Percentiles rank a stretch among this genome's conserved stretches.
These are phyloP conservation scores for Globisporangium uncinulatum DNA, from an alignment of 352 stramenopile species.

Conservation along the genomic window DNA sequence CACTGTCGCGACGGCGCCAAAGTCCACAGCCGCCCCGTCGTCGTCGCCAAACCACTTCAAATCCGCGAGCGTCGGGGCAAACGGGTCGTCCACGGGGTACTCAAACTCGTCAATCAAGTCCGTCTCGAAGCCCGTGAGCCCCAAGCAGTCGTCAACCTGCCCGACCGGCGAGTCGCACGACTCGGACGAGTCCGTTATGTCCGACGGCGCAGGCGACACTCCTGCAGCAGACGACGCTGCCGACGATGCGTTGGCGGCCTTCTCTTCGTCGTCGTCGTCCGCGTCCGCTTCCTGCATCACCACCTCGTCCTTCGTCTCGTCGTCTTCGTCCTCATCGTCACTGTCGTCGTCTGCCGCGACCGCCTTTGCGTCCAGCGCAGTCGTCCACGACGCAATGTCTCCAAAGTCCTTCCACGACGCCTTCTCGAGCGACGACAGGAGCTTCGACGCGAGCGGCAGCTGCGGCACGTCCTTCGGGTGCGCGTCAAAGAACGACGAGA, in stretches of 20 bases:
- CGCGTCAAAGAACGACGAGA: constrained; percentile 77
- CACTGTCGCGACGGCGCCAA: constrained; percentile 14
- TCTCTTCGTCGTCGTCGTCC: constrained; percentile 13
- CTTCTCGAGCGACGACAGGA: constrained; percentile 83
- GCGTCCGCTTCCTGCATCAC: constrained; percentile 4
- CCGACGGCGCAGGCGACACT: constrained; percentile 37
- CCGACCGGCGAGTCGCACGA: constrained; percentile 46
- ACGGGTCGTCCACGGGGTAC: constrained; percentile 75
- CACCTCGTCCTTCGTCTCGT: not conserved
- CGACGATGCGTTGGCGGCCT: constrained; percentile 2
- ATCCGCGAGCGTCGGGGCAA: constrained; percentile 45
- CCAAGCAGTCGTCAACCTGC: constrained; percentile 34
- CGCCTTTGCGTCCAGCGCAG: constrained; percentile 26
- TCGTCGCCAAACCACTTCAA: constrained; percentile 65
- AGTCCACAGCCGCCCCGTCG: constrained; percentile 30
- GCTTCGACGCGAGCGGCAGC: constrained; percentile 82
- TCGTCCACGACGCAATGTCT: constrained; percentile 70
- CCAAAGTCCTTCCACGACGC: constrained; percentile 87
- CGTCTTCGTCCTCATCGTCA: constrained; percentile 16
- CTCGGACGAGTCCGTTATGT: constrained; percentile 59
- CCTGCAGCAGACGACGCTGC: not conserved
- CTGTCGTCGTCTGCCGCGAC: constrained; percentile 30
- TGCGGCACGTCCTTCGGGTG: constrained; percentile 77
- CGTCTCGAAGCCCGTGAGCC: constrained; percentile 44
- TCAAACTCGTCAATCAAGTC: constrained; percentile 80